Evolutionary conservation across 805 yeast genomes (phyloP).

Genomic region (Wickerhamomyces silvicola): DNA sequence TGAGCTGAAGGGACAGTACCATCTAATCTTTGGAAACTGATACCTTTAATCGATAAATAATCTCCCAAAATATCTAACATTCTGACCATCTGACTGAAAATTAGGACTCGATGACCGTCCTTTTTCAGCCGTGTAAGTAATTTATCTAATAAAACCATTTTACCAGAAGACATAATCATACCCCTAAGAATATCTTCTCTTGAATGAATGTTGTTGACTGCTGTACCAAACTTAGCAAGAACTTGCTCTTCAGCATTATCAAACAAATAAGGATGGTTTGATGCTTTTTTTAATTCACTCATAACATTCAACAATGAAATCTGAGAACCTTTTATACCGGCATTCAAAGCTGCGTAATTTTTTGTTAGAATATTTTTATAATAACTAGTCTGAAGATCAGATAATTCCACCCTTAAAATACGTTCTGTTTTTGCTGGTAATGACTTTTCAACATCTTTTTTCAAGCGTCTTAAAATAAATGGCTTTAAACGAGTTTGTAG

Average conservation of each 20-base stretch:
- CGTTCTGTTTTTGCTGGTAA: constrained; percentile 94
- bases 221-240: constrained; percentile 55
- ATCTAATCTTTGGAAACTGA: constrained; percentile 85
- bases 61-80: constrained; percentile 94
- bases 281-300: constrained; percentile 94
- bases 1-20: constrained; percentile 96
- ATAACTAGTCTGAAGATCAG: constrained; percentile 92
- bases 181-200: constrained; percentile 85
- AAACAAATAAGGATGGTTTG: constrained; percentile 93
- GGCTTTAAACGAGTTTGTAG: constrained; percentile 85
- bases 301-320: constrained; percentile 84
- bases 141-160: constrained; percentile 94
- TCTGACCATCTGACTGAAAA: constrained; percentile 96
- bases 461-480: constrained; percentile 84
- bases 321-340: constrained; percentile 72
- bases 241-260: constrained; percentile 89
- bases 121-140: constrained; percentile 73
- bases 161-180: constrained; percentile 94
- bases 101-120: constrained; percentile 94
- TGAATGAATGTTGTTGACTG: constrained; percentile 34
- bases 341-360: constrained; percentile 85
- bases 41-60: constrained; percentile 80
- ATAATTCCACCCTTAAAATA: constrained; percentile 87
- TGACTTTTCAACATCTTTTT: constrained; percentile 96
- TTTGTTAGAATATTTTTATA: constrained; percentile 90